Evolutionary conservation across 441 rosid species (phyloP).

Genomic region (Erysimum cheiri): DNA sequence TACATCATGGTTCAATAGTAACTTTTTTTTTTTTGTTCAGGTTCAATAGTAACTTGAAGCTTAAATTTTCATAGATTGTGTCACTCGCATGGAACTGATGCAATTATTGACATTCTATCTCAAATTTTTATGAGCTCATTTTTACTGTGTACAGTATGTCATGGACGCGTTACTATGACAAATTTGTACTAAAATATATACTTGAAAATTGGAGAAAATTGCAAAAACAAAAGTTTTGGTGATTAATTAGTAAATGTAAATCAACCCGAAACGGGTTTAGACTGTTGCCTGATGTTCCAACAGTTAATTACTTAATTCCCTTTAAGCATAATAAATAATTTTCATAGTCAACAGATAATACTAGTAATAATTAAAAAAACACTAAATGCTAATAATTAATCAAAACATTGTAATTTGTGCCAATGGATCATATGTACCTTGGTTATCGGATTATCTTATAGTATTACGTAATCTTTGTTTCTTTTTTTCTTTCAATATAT

Average conservation of each 20-base stretch:
- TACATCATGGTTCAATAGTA: slow-evolving; percentile 23
- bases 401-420: slow-evolving; percentile 39
- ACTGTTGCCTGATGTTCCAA: slow-evolving; percentile 1
- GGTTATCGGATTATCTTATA: slow-evolving; percentile 35
- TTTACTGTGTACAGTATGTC: slow-evolving; percentile 11
- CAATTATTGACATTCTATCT: slow-evolving; percentile 37
- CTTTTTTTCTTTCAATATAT: background rate
- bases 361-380: slow-evolving; percentile 29
- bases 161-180: background rate
- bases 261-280: slow-evolving; percentile 1
- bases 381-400: slow-evolving; percentile 19
- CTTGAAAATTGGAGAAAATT: background rate
- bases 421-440: slow-evolving; percentile 36
- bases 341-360: slow-evolving; percentile 27
- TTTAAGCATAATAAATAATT: background rate
- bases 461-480: slow-evolving; percentile 36
- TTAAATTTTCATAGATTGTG: slow-evolving; percentile 26
- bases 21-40: slow-evolving; percentile 13
- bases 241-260: background rate
- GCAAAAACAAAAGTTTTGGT: background rate
- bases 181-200: background rate
- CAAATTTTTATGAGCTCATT: slow-evolving; percentile 20
- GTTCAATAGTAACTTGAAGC: slow-evolving; percentile 38
- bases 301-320: slow-evolving; percentile 8
- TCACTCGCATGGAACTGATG: slow-evolving; percentile 45